phyloP scores from a whole-genome alignment of 805 yeast genomes.

The Starmerella roubikii region DNA sequence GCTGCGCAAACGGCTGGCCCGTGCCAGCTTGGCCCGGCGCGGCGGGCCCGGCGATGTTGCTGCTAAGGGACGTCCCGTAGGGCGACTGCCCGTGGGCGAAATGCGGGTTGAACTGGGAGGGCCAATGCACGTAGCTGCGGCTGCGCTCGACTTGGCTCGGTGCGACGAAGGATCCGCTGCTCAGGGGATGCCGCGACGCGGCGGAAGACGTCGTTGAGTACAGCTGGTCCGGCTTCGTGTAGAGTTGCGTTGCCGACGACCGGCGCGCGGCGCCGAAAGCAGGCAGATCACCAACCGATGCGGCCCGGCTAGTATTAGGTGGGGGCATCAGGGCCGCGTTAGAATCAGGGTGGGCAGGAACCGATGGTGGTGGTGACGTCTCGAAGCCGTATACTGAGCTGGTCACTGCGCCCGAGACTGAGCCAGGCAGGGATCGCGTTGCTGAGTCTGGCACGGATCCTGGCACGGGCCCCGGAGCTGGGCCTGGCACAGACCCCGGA shows the following conservation, averaged over 20 bases:
- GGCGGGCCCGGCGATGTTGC: background rate
- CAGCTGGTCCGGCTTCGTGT: background rate
- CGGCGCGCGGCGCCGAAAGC: background rate
- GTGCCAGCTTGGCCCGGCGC: constrained; percentile 16
- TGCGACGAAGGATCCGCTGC: constrained; percentile 10
- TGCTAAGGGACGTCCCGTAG: background rate
- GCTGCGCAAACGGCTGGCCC: constrained; percentile 17
- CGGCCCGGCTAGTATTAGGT: background rate
- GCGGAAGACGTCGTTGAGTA: constrained; percentile 6
- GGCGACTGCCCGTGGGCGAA: background rate
- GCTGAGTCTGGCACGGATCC: constrained; percentile 2
- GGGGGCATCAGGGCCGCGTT: too few species aligned
- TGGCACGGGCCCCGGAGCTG: constrained; percentile 1
- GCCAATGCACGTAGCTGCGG: constrained; percentile 14
- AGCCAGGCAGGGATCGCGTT: constrained; percentile 9
- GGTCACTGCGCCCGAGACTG: constrained; percentile 7
- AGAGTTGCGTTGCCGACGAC: background rate
- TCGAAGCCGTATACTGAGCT: constrained; percentile 2
- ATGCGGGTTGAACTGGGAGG: background rate
- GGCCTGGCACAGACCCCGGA: constrained; percentile 5
- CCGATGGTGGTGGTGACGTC: too few species aligned
- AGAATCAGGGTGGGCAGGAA: too few species aligned
- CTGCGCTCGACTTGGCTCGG: constrained; percentile 15
- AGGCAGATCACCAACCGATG: background rate
- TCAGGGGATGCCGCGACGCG: constrained; percentile 3